Evolutionary conservation across 495 filamentous ascomycete species (phyloP).

Genomic region (Aspergillus olivimuriae): DNA sequence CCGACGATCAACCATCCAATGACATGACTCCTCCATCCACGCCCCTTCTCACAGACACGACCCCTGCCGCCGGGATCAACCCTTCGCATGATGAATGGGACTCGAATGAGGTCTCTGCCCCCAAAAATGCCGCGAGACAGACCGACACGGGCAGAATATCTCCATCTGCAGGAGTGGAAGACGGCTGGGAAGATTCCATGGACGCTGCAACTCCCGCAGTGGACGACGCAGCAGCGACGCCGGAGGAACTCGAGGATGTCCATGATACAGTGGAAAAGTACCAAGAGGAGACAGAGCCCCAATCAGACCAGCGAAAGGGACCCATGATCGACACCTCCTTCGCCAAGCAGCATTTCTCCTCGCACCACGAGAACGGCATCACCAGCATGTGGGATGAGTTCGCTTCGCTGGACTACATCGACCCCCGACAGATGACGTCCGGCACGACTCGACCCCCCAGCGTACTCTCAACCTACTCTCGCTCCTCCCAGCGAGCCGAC

Average conservation of each 20-base stretch:
- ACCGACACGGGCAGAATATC: too few species aligned
- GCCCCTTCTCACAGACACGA: slow-evolving; percentile 20
- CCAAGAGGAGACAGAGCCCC: not conserved
- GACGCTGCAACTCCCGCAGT: too few species aligned
- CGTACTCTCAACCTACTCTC: slow-evolving; percentile 6
- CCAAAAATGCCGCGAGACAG: too few species aligned
- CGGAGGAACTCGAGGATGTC: too few species aligned
- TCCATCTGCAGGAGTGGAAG: too few species aligned
- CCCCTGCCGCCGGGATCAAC: slow-evolving; percentile 6
- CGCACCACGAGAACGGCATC: slow-evolving; percentile 26
- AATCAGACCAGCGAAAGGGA: slow-evolving; percentile 11
- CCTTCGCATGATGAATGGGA: slow-evolving; percentile 7
- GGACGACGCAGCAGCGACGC: too few species aligned
- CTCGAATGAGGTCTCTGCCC: too few species aligned
- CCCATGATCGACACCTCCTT: slow-evolving; percentile 41
- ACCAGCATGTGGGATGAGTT: slow-evolving; percentile 42
- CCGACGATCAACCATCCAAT: slow-evolving; percentile 20
- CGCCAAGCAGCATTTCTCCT: slow-evolving; percentile 27
- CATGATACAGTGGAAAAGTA: slow-evolving; percentile 3
- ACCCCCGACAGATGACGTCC: slow-evolving; percentile 12
- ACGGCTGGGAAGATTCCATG: too few species aligned
- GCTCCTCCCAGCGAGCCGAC: slow-evolving; percentile 8
- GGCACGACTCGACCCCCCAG: slow-evolving; percentile 10
- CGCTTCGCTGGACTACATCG: slow-evolving; percentile 28
- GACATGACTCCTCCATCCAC: slow-evolving; percentile 38